These are phyloP conservation scores for barrel medic (Medicago truncatula) DNA, from an alignment of 306 rosid genomes.

Conservation along the genomic window DNA sequence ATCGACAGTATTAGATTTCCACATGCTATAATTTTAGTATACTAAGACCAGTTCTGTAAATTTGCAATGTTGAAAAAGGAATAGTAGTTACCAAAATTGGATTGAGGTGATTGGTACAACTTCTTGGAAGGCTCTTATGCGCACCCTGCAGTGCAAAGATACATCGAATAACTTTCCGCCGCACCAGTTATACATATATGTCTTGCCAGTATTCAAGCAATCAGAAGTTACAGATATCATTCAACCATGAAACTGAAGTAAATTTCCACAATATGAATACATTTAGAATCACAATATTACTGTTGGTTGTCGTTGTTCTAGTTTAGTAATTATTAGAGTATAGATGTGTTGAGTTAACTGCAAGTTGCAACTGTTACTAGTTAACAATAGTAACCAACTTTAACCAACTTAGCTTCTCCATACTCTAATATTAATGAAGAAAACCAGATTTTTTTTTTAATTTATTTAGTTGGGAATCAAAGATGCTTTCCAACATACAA, in stretches of 20 bases:
- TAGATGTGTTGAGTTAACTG: background rate
- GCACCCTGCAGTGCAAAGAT: conserved; percentile 55
- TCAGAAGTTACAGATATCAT: conserved; percentile 6
- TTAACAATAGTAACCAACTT: too few species aligned
- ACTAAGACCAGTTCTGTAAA: background rate
- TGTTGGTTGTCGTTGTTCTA: background rate
- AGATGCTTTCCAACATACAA: too few species aligned
- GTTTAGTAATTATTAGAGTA: background rate
- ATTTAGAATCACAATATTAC: background rate
- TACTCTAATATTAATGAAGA: too few species aligned
- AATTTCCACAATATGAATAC: background rate
- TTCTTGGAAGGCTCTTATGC: conserved; percentile 62
- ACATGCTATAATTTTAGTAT: conserved; percentile 8
- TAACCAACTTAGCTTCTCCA: too few species aligned
- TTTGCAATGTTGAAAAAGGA: conserved; percentile 29
- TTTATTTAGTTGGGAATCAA: too few species aligned
- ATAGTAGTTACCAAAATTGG: conserved; percentile 62
- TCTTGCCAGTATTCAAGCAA: too few species aligned
- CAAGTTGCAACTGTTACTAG: background rate
- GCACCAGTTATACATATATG: background rate
- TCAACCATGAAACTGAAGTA: conserved; percentile 28
- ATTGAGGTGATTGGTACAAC: conserved; percentile 65
- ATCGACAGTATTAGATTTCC: conserved; percentile 1
- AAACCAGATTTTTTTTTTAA: too few species aligned
- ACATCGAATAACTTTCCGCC: conserved; percentile 2